These are phyloP conservation scores for Chrysosporium keratinophilum DNA, from an alignment of 2,329 filamentous ascomycete species.

Conservation along the genomic window DNA sequence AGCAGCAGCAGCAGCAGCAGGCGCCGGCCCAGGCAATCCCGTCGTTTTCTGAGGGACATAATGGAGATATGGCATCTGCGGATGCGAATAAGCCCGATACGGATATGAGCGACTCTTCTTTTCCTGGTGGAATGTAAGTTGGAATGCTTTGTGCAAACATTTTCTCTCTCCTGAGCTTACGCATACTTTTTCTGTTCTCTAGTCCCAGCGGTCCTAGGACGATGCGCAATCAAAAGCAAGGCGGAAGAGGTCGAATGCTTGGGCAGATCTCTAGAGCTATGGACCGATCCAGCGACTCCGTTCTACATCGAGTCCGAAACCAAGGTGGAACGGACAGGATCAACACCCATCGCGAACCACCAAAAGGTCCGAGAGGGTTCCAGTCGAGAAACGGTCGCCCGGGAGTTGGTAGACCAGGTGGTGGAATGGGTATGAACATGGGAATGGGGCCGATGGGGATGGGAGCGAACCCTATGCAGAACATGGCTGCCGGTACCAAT, in stretches of 20 bases:
- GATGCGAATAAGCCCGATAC: constrained; percentile 45
- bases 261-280: constrained; percentile 75
- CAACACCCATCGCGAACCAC: constrained; percentile 64
- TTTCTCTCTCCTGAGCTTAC: constrained; percentile 32
- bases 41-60: constrained; percentile 30
- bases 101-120: constrained; percentile 56
- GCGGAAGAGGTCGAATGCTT: constrained; percentile 66
- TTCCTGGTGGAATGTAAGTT: constrained; percentile 35
- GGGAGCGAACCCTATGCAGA: constrained; percentile 24
- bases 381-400: constrained; percentile 36
- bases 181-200: constrained; percentile 9
- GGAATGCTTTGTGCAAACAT: not conserved
- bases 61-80: constrained; percentile 1
- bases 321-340: constrained; percentile 66
- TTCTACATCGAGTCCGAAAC: constrained; percentile 68
- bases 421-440: constrained; percentile 25
- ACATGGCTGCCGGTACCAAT: constrained; percentile 37
- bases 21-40: constrained; percentile 24
- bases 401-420: constrained; percentile 27
- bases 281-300: constrained; percentile 64
- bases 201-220: constrained; percentile 92
- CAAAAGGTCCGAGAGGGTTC: constrained; percentile 58
- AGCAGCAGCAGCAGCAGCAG: constrained; percentile 11
- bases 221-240: constrained; percentile 66
- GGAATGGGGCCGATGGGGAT: constrained; percentile 19